Conservation (phyloP, 768 basidiomycete genomes). For the Trametes meyenii region DNA sequence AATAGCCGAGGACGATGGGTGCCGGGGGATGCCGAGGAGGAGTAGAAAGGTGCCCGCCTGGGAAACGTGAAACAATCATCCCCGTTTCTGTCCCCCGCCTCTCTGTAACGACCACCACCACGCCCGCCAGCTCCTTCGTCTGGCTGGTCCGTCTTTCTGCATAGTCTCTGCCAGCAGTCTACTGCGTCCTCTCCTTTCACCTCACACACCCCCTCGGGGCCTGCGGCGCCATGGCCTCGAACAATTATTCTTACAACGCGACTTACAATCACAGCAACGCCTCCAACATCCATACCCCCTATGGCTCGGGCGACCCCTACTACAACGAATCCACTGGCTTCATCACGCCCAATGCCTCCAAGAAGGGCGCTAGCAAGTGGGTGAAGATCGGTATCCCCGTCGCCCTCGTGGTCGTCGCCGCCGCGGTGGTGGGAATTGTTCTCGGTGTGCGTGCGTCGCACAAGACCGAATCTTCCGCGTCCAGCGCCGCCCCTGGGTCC, state of each 20-base stretch:
- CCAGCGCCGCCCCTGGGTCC: conserved; percentile 24
- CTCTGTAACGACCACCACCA: conserved; percentile 22
- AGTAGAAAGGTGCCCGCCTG: conserved; percentile 11
- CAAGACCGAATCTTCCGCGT: conserved; percentile 38
- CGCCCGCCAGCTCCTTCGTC: conserved; percentile 11
- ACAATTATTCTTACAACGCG: conserved; percentile 35
- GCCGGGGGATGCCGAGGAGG: conserved; percentile 13
- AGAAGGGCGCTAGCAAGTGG: conserved; percentile 68
- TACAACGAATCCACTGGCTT: conserved; percentile 73
- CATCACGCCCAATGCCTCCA: conserved; percentile 51
- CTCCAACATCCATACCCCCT: conserved; percentile 40
- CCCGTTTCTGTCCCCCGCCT: conserved; percentile 3
- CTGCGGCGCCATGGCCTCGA: conserved; percentile 41
- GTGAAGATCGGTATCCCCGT: conserved; percentile 75
- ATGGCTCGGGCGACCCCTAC: conserved; percentile 67
- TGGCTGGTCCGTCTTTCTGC: conserved; percentile 11
- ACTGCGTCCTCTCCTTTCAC: conserved; percentile 28
- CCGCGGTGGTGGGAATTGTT: conserved; percentile 77
- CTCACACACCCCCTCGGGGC: conserved; percentile 20
- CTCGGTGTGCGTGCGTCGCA: conserved; percentile 65
- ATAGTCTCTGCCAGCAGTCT: conserved; percentile 18
- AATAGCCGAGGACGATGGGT: conserved; percentile 4
- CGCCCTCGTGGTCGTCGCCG: conserved; percentile 62
- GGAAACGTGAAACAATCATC: conserved; percentile 5
- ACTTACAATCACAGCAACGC: conserved; percentile 25